A percentile compares a stretch with the other conserved stretches of the same genome.
phyloP scores from a whole-genome alignment of 805 yeast species.

The Candida yuanshanica region DNA sequence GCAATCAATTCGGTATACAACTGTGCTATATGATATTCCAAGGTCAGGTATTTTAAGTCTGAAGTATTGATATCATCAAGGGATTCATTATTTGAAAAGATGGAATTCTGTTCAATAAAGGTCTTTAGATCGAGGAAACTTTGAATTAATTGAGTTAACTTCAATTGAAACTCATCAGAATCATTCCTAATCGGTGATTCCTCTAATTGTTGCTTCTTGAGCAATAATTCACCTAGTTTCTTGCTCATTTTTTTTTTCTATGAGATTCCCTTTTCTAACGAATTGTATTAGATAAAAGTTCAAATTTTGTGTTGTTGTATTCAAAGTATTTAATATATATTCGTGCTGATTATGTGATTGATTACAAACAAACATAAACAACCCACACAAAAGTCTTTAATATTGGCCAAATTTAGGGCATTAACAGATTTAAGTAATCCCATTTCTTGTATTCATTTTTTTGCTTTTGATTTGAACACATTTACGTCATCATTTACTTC shows the following conservation, averaged over 20 bases:
- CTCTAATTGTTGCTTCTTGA: constrained; percentile 1
- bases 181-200: constrained; percentile 33
- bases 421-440: no score
- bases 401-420: no score
- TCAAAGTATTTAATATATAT: no score
- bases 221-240: background rate
- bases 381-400: no score
- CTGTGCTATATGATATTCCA: constrained; percentile 55
- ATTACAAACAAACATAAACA: no score
- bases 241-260: background rate
- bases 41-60: constrained; percentile 52
- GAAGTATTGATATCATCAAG: constrained; percentile 63
- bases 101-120: constrained; percentile 39
- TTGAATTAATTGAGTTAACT: constrained; percentile 32
- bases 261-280: no score
- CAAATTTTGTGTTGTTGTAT: no score
- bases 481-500: no score
- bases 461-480: no score
- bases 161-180: constrained; percentile 34
- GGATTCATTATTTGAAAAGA: constrained; percentile 70
- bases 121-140: constrained; percentile 40
- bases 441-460: no score
- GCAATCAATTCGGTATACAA: constrained; percentile 22
- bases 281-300: no score
- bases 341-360: no score